Conservation (phyloP, 768 basidiomycete genomes). For the Tricholoma sp. region DNA sequence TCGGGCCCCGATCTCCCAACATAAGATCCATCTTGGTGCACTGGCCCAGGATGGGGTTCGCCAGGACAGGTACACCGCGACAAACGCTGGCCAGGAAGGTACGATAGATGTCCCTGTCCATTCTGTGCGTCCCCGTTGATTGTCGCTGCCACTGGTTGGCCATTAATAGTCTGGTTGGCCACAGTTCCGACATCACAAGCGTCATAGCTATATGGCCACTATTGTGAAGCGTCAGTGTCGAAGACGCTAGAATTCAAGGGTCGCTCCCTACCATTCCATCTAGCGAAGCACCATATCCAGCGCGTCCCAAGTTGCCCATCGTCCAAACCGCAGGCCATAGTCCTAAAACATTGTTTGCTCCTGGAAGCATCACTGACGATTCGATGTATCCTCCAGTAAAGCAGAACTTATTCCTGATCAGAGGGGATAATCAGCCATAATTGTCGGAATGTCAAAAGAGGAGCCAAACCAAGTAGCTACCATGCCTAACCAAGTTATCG, state of each 20-base stretch:
- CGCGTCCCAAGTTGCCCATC: conserved; percentile 64
- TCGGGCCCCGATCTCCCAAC: conserved; percentile 84
- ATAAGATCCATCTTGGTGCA: conserved; percentile 65
- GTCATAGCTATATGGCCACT: conserved; percentile 86
- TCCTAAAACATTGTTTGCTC: conserved; percentile 57
- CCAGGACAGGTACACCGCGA: conserved; percentile 83
- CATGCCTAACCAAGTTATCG: conserved; percentile 30
- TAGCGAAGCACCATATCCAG: conserved; percentile 79
- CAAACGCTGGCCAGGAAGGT: conserved; percentile 74
- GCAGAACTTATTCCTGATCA: conserved; percentile 77
- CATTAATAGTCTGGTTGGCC: conserved; percentile 74
- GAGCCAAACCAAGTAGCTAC: conserved; percentile 34
- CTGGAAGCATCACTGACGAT: conserved; percentile 57
- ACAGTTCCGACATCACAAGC: conserved; percentile 82
- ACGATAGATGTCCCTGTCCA: conserved; percentile 48
- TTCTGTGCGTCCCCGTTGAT: conserved; percentile 49
- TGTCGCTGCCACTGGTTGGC: conserved; percentile 56
- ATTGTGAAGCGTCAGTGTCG: conserved; percentile 1
- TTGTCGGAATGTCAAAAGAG: neutral
- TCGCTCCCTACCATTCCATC: conserved; percentile 61
- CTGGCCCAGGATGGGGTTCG: conserved; percentile 82
- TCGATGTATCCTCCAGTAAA: conserved; percentile 82
- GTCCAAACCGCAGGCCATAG: conserved; percentile 84
- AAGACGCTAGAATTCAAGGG: neutral
- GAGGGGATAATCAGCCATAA: conserved; percentile 29